phyloP scores from a whole-genome alignment of 2,329 filamentous ascomycete species.

The Fusarium sp. region DNA sequence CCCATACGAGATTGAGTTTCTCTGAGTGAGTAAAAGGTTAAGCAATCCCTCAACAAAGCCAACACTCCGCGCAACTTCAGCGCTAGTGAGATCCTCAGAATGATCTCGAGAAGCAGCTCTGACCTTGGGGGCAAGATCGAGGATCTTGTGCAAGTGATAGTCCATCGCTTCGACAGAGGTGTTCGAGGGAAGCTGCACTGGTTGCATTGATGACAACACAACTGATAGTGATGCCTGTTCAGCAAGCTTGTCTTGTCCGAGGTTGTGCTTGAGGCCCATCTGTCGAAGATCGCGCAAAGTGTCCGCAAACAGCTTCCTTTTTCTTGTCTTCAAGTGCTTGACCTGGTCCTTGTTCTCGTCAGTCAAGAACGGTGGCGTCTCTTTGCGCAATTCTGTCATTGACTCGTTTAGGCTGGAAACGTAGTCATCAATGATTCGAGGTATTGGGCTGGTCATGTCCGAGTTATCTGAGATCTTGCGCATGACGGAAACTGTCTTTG shows the following conservation, averaged over 20 bases:
- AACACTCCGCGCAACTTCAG: slow-evolving; percentile 81
- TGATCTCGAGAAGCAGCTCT: slow-evolving; percentile 77
- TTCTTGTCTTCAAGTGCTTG: slow-evolving; percentile 90
- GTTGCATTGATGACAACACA: slow-evolving; percentile 71
- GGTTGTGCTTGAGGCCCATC: slow-evolving; percentile 91
- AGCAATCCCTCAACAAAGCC: slow-evolving; percentile 90
- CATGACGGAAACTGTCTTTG: slow-evolving; percentile 81
- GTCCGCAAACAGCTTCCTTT: slow-evolving; percentile 90
- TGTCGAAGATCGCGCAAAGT: slow-evolving; percentile 83
- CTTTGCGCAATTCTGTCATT: slow-evolving; percentile 80
- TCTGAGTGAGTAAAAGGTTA: slow-evolving; percentile 70
- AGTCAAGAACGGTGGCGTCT: slow-evolving; percentile 82
- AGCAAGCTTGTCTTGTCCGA: slow-evolving; percentile 77
- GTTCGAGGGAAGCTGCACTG: slow-evolving; percentile 50
- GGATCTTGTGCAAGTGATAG: slow-evolving; percentile 80
- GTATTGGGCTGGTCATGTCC: slow-evolving; percentile 64
- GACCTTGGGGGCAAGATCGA: slow-evolving; percentile 77
- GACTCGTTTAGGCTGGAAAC: slow-evolving; percentile 74
- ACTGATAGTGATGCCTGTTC: slow-evolving; percentile 77
- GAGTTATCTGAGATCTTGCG: slow-evolving; percentile 67
- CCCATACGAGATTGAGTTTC: slow-evolving; percentile 58
- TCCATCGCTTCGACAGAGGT: slow-evolving; percentile 59
- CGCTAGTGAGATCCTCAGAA: slow-evolving; percentile 84
- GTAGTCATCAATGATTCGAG: slow-evolving; percentile 73
- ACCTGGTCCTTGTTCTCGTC: slow-evolving; percentile 87